phyloP scores from a whole-genome alignment of 1,139 yeast species.

The Yamadazyma atlantica region DNA sequence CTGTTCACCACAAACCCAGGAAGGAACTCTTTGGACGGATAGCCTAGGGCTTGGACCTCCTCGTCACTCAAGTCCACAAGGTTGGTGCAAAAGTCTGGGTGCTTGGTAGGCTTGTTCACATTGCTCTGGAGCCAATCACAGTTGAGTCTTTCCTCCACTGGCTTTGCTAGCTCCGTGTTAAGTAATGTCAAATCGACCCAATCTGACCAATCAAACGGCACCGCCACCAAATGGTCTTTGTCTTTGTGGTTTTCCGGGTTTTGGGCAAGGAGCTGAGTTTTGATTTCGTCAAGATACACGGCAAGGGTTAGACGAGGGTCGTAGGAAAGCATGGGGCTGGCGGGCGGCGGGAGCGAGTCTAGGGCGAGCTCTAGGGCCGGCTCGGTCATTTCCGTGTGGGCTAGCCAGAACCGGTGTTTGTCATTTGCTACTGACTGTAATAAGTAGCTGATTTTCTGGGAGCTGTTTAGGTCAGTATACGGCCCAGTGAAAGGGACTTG shows the following conservation, averaged over 20 bases:
- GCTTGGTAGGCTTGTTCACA: conserved; percentile 20
- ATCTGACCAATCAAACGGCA: conserved; percentile 36
- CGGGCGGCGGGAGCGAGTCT: conserved; percentile 19
- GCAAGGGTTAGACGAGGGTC: conserved; percentile 40
- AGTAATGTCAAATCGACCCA: conserved; percentile 27
- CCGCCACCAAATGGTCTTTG: conserved; percentile 16
- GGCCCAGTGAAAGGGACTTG: conserved; percentile 16
- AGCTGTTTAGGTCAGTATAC: conserved; percentile 19
- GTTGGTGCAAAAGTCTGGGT: conserved; percentile 25
- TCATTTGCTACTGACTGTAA: conserved; percentile 22
- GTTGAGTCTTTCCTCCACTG: conserved; percentile 19
- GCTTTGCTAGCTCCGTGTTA: conserved; percentile 20
- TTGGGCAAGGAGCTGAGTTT: conserved; percentile 12
- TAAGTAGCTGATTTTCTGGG: conserved; percentile 25
- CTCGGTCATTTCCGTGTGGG: conserved; percentile 23
- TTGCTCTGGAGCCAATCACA: conserved; percentile 22
- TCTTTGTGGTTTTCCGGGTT: conserved; percentile 12
- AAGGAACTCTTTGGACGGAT: conserved; percentile 17
- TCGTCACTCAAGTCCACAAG: conserved; percentile 19
- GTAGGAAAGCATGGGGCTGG: conserved; percentile 22
- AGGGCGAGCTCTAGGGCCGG: conserved; percentile 22
- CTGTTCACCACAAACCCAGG: conserved; percentile 27
- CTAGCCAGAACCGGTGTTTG: conserved; percentile 26
- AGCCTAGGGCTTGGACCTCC: conserved; percentile 21
- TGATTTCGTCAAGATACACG: conserved; percentile 28